phyloP scores from a whole-genome alignment of 768 basidiomycete genomes.

The Mycena polygramma region DNA sequence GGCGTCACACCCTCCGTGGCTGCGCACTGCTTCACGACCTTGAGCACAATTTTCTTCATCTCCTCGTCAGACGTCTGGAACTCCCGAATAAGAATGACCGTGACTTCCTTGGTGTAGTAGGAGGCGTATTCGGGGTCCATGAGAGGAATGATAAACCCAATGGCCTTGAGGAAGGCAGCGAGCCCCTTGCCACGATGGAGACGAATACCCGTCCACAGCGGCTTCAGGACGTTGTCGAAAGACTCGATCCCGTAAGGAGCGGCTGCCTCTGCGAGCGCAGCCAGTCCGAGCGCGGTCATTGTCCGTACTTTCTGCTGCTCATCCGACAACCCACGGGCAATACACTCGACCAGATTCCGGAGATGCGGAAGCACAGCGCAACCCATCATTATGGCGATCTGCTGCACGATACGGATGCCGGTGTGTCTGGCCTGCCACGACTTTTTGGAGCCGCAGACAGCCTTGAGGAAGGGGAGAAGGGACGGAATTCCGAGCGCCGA shows the following conservation, averaged over 20 bases:
- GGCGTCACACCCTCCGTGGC: conserved; percentile 98
- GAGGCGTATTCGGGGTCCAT: conserved; percentile 99
- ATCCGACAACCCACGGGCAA: conserved; percentile 92
- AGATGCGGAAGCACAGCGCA: conserved; percentile 98
- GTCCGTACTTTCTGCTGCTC: conserved; percentile 97
- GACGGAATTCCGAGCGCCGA: conserved; percentile 98
- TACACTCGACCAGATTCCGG: conserved; percentile 95
- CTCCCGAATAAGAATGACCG: conserved; percentile 96
- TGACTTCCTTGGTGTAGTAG: conserved; percentile 99
- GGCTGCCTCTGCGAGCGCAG: conserved; percentile 96
- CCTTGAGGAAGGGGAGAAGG: conserved; percentile 97
- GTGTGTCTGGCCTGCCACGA: conserved; percentile 99
- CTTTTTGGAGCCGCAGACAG: conserved; percentile 98
- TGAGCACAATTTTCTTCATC: conserved; percentile 99
- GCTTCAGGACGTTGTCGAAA: conserved; percentile 97
- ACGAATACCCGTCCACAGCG: conserved; percentile 94
- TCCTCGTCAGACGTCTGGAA: conserved; percentile 99
- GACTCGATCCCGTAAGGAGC: conserved; percentile 99
- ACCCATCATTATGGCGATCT: conserved; percentile 99
- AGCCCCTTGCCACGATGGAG: conserved; percentile 95
- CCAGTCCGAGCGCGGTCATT: conserved; percentile 93
- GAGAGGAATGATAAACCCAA: conserved; percentile 98
- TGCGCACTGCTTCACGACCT: conserved; percentile 99
- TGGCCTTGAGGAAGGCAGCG: conserved; percentile 96
- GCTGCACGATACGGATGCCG: conserved; percentile 99